Percentiles rank a stretch among this genome's conserved stretches.
These are phyloP conservation scores for Grammothele lineata DNA, from an alignment of 768 basidiomycete species.

Conservation along the genomic window DNA sequence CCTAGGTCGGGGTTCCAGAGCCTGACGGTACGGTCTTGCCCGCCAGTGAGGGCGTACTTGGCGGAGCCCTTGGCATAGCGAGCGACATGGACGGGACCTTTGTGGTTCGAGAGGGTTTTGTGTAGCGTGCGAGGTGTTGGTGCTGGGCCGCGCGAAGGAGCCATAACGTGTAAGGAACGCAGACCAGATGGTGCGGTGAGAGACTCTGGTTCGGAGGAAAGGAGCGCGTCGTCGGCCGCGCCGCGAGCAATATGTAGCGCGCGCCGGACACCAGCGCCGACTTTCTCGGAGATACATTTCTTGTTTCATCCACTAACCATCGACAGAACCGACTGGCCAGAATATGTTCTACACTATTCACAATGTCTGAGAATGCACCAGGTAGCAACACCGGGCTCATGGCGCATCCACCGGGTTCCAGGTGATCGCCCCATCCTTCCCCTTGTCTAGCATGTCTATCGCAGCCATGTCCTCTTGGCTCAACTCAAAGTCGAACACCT, in stretches of 20 bases:
- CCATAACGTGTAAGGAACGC: too few relatives aligned
- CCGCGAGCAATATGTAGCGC: too few relatives aligned
- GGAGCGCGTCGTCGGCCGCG: too few relatives aligned
- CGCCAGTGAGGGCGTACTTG: slow-evolving; percentile 90
- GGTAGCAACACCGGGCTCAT: neutral
- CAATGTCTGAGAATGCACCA: neutral
- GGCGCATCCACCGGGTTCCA: slow-evolving; percentile 44
- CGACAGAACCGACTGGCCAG: too few relatives aligned
- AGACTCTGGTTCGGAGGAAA: too few relatives aligned
- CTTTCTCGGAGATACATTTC: too few relatives aligned
- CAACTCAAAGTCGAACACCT: slow-evolving; percentile 46
- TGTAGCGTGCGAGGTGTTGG: slow-evolving; percentile 59
- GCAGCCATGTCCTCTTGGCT: slow-evolving; percentile 37
- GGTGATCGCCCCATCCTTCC: slow-evolving; percentile 37
- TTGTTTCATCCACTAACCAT: too few relatives aligned
- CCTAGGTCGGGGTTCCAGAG: slow-evolving; percentile 90
- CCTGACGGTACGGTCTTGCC: slow-evolving; percentile 83
- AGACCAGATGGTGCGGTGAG: too few relatives aligned
- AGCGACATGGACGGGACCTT: slow-evolving; percentile 87
- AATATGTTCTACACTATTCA: too few relatives aligned
- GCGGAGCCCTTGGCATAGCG: slow-evolving; percentile 85
- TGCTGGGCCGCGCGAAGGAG: slow-evolving; percentile 35
- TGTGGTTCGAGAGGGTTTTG: slow-evolving; percentile 59
- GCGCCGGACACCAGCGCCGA: too few relatives aligned
- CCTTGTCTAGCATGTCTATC: slow-evolving; percentile 42